These are phyloP conservation scores for Nosema muscidifuracis DNA, from an alignment of 371 early-diverging fungal species.

Conservation along the genomic window DNA sequence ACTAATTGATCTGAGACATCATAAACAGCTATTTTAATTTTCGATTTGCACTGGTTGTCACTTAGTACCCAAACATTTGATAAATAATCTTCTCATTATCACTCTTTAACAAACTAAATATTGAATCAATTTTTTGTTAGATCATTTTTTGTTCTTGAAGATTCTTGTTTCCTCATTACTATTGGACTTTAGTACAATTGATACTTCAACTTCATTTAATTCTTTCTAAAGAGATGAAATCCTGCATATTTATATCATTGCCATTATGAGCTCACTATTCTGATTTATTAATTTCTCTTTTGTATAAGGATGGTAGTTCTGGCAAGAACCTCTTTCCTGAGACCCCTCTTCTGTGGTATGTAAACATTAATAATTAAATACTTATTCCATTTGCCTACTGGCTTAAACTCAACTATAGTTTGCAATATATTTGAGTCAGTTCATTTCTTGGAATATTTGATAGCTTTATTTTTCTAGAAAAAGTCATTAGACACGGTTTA, in stretches of 20 bases:
- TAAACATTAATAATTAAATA: constrained; percentile 1
- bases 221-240: not conserved
- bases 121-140: not conserved
- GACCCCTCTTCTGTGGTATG: not conserved
- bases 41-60: not conserved
- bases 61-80: not conserved
- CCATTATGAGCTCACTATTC: not conserved
- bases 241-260: not conserved
- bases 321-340: not conserved
- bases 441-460: not conserved
- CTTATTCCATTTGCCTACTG: not conserved
- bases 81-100: not conserved
- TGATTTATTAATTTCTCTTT: not conserved
- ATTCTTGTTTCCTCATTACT: not conserved
- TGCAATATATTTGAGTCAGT: not conserved
- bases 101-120: not conserved
- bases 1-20: not conserved
- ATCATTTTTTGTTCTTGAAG: not conserved
- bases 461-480: not conserved
- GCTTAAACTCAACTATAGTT: not conserved
- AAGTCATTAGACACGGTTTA: not conserved
- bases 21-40: not conserved
- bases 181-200: not conserved
- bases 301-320: not conserved
- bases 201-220: not conserved